A percentile compares a stretch with the other conserved stretches of the same genome.
Evolutionary conservation across 345 rosid species (phyloP).

Genomic region (Reutealis trisperma): DNA sequence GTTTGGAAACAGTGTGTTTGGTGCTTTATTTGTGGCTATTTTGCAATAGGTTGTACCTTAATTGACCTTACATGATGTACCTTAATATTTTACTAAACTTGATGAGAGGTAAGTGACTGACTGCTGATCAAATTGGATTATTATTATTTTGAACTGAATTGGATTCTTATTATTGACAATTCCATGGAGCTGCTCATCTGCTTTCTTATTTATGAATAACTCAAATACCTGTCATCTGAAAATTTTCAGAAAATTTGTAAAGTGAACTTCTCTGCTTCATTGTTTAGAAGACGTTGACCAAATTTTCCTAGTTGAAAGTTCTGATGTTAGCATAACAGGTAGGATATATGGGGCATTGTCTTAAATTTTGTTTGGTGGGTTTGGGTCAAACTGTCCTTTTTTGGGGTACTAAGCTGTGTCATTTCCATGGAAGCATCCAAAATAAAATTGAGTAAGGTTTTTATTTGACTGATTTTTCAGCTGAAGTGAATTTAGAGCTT

Average conservation of each 20-base stretch:
- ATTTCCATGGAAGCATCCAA: not conserved
- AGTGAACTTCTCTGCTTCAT: not conserved
- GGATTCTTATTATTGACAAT: not conserved
- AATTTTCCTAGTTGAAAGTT: not conserved
- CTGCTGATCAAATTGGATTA: not conserved
- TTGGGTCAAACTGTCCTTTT: not conserved
- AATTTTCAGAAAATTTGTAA: not conserved
- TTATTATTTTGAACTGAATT: not conserved
- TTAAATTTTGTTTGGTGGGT: not conserved
- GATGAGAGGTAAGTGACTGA: not conserved
- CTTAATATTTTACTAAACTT: not conserved
- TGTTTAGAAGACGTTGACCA: not conserved
- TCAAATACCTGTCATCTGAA: not conserved
- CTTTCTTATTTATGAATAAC: not conserved
- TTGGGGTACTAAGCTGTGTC: not conserved
- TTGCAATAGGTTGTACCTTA: not conserved
- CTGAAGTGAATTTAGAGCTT: not conserved
- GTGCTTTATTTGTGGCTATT: constrained; percentile 3
- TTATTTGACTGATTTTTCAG: not conserved
- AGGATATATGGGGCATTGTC: not conserved
- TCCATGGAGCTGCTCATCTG: not conserved
- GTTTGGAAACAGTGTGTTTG: not conserved
- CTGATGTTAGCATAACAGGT: not conserved
- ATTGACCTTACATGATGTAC: not conserved
- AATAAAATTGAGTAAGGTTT: not conserved